Evolutionary conservation across 495 filamentous ascomycete genomes (phyloP).

Genomic region (Penicillium chermesinum): DNA sequence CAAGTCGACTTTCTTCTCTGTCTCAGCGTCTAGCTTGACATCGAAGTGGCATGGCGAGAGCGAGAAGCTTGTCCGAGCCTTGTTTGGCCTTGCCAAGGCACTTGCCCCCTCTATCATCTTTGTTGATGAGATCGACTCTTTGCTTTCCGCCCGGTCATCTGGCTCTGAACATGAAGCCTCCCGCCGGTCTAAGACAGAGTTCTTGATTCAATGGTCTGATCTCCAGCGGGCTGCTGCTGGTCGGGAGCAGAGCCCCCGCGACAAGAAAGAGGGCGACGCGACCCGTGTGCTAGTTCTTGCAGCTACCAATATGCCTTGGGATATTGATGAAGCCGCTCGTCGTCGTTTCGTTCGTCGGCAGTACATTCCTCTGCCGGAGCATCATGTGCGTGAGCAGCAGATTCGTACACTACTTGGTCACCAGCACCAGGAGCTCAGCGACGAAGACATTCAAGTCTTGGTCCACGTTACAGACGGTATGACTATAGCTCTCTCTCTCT

Average conservation of each 20-base stretch:
- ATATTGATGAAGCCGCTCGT: conserved; percentile 92
- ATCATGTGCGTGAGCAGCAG: conserved; percentile 70
- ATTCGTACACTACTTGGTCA: conserved; percentile 71
- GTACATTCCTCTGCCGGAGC: conserved; percentile 92
- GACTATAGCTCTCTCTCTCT: background rate
- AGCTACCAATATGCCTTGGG: conserved; percentile 96
- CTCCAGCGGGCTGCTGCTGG: conserved; percentile 89
- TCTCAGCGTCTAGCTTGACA: conserved; percentile 88
- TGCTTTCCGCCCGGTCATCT: conserved; percentile 78
- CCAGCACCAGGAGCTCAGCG: conserved; percentile 77
- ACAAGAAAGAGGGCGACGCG: conserved; percentile 73
- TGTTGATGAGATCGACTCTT: conserved; percentile 96
- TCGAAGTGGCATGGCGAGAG: conserved; percentile 96
- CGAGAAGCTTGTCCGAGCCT: conserved; percentile 90
- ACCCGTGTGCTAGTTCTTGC: conserved; percentile 89
- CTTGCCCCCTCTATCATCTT: conserved; percentile 97
- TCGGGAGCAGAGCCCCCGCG: conserved; percentile 61
- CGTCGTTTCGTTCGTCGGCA: conserved; percentile 88
- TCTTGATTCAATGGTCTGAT: conserved; percentile 96
- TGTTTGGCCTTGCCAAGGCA: conserved; percentile 84
- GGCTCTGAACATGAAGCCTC: conserved; percentile 90
- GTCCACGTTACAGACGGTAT: conserved; percentile 84
- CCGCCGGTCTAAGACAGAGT: conserved; percentile 93
- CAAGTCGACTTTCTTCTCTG: conserved; percentile 94
- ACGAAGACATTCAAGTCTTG: conserved; percentile 67